Percentiles rank a stretch among this genome's conserved stretches.
Conservation (phyloP, 1,139 yeast genomes). For the Taphrina wiesneri region DNA sequence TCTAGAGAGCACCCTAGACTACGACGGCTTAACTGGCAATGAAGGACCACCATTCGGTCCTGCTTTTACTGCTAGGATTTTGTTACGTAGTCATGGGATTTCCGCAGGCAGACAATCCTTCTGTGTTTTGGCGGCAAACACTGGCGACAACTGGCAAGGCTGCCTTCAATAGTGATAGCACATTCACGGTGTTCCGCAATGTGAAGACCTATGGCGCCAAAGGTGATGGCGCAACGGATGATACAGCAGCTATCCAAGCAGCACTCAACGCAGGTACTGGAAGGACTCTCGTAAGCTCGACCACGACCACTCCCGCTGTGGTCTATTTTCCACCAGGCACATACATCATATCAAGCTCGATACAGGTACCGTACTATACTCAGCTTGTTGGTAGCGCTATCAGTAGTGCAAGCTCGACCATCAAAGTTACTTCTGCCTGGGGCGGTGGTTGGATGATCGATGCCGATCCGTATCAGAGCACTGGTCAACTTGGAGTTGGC, state of each 20-base stretch:
- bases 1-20: neutral
- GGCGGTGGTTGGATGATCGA: conserved; percentile 20
- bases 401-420: conserved; percentile 20
- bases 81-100: neutral
- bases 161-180: conserved; percentile 33
- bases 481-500: conserved; percentile 19
- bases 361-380: conserved; percentile 34
- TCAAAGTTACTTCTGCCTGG: conserved; percentile 33
- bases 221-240: conserved; percentile 37
- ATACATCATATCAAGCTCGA: conserved; percentile 26
- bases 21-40: neutral
- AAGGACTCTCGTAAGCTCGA: conserved; percentile 2
- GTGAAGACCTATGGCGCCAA: conserved; percentile 36
- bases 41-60: neutral
- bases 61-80: neutral
- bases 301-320: conserved; percentile 37
- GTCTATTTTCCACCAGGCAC: conserved; percentile 37
- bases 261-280: conserved; percentile 35
- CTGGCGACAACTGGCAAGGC: conserved; percentile 14
- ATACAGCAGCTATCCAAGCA: conserved; percentile 36
- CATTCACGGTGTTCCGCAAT: conserved; percentile 34
- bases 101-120: conserved; percentile 11
- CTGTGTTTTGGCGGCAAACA: conserved; percentile 11
- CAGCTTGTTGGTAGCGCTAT: conserved; percentile 32
- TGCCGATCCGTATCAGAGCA: conserved; percentile 29